Evolutionary conservation across 768 basidiomycete species (phyloP).

Genomic region (Cyclocybe cylindracea): DNA sequence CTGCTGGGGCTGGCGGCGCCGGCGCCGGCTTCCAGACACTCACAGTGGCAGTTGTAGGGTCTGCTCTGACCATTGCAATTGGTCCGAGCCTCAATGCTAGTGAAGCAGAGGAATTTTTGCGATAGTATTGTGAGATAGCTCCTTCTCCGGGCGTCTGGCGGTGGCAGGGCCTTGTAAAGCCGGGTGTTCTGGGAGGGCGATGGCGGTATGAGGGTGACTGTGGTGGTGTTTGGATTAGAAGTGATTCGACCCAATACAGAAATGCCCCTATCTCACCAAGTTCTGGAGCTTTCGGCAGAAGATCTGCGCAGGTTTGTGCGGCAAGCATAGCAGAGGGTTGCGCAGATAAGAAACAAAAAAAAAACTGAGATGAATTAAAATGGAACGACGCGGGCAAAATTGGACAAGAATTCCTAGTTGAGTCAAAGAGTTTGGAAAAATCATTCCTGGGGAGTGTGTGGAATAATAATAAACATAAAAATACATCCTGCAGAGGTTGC

Average conservation of each 20-base stretch:
- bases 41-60: neutral
- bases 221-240: neutral
- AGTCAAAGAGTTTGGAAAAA: no score
- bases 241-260: neutral
- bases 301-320: no score
- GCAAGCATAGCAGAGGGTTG: no score
- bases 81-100: neutral
- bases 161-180: conserved; percentile 5
- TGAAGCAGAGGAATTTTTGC: neutral
- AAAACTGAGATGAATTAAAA: no score
- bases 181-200: conserved; percentile 1
- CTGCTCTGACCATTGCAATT: conserved; percentile 1
- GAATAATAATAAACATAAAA: no score
- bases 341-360: no score
- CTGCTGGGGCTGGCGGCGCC: neutral
- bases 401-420: no score
- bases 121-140: neutral
- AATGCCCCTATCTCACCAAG: no score
- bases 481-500: no score
- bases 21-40: neutral
- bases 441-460: no score
- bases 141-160: neutral
- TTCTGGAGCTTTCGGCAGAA: no score
- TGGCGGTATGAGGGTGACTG: conserved; percentile 4
- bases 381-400: no score